Conservation (phyloP, 1,284 basidiomycete genomes). For the Cutaneotrichosporon arboriforme region DNA sequence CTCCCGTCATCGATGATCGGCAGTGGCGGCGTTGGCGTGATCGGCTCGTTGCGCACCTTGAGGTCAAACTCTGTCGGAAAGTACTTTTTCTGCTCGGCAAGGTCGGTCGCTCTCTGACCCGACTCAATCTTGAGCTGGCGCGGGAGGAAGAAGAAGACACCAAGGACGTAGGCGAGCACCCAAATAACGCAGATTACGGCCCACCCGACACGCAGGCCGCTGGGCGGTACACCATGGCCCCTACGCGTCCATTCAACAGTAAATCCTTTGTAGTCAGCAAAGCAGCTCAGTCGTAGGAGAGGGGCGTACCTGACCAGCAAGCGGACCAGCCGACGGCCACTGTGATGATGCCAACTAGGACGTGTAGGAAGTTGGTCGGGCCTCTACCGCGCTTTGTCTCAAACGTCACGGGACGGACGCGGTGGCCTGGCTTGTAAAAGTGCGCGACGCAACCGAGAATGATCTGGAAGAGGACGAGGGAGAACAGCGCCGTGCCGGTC, state of each 20-base stretch:
- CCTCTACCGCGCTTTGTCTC: constrained; percentile 28
- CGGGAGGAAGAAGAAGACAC: constrained; percentile 22
- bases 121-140: constrained; percentile 18
- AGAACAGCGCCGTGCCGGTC: constrained; percentile 58
- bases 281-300: background rate
- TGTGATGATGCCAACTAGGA: constrained; percentile 26
- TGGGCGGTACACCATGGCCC: constrained; percentile 17
- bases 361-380: constrained; percentile 33
- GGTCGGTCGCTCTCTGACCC: constrained; percentile 1
- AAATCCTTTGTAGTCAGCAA: constrained; percentile 18
- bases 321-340: constrained; percentile 31
- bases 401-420: constrained; percentile 9
- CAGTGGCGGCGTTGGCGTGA: constrained; percentile 7
- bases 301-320: constrained; percentile 28
- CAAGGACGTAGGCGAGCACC: constrained; percentile 20
- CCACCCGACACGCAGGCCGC: constrained; percentile 34
- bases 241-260: constrained; percentile 26
- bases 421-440: constrained; percentile 31
- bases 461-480: constrained; percentile 59
- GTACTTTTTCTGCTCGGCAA: constrained; percentile 7
- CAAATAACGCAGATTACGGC: constrained; percentile 25
- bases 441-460: constrained; percentile 59
- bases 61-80: constrained; percentile 8
- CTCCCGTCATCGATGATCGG: background rate
- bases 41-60: background rate